Conservation (phyloP, 1,284 basidiomycete species). For the Peniophora sp. region DNA sequence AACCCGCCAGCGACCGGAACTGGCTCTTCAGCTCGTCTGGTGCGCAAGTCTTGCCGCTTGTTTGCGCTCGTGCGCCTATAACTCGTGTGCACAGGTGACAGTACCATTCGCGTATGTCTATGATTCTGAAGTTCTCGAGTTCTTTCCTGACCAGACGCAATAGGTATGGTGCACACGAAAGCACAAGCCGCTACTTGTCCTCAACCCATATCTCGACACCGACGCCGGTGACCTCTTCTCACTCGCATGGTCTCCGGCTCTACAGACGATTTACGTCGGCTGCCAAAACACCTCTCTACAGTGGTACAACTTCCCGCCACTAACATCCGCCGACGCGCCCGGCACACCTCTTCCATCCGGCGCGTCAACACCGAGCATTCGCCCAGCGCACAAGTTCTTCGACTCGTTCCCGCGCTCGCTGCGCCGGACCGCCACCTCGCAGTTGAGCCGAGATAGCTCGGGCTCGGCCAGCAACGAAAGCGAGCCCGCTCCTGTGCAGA, state of each 20-base stretch:
- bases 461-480: constrained; percentile 39
- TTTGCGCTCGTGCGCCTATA: constrained; percentile 4
- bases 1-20: constrained; percentile 64
- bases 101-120: constrained; percentile 66
- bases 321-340: constrained; percentile 8
- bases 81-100: constrained; percentile 53
- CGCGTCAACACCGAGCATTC: constrained; percentile 37
- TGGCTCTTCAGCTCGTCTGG: constrained; percentile 87
- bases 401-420: constrained; percentile 71
- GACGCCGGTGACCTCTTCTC: constrained; percentile 89
- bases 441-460: constrained; percentile 8
- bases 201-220: constrained; percentile 80
- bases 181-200: constrained; percentile 66
- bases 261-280: constrained; percentile 78
- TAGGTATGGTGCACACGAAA: constrained; percentile 82
- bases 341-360: constrained; percentile 23
- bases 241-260: constrained; percentile 67
- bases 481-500: constrained; percentile 12
- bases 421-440: constrained; percentile 53
- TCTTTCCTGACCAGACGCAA: constrained; percentile 8
- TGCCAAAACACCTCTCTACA: constrained; percentile 88
- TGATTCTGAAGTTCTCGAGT: not conserved
- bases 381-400: constrained; percentile 74
- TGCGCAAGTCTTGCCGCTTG: constrained; percentile 21
- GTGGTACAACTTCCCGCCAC: constrained; percentile 60